Evolutionary conservation across 441 rosid genomes (phyloP).

Genomic region (Pelargonium australe): DNA sequence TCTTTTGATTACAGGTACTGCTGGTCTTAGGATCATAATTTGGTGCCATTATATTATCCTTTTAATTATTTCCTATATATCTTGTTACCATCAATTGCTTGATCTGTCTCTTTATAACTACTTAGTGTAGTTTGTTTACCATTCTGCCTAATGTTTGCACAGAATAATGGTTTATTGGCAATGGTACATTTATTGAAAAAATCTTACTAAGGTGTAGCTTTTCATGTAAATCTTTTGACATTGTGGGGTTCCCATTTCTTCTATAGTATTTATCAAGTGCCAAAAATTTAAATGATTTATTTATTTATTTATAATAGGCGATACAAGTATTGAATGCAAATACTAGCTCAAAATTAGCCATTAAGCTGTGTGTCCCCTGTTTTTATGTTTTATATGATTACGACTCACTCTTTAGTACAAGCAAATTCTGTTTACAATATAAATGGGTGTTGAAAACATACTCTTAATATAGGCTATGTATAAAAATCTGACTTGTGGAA

Average conservation of each 20-base stretch:
- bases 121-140: not conserved
- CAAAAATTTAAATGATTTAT: too few relatives aligned
- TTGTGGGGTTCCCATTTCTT: not conserved
- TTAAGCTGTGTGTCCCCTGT: not conserved
- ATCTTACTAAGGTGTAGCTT: not conserved
- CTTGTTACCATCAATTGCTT: conserved; percentile 6
- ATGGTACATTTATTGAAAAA: not conserved
- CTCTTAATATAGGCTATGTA: conserved; percentile 2
- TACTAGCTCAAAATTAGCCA: not conserved
- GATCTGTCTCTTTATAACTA: not conserved
- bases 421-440: not conserved
- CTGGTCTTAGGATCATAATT: conserved; percentile 18
- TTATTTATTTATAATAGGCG: not conserved
- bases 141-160: not conserved
- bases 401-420: too few relatives aligned
- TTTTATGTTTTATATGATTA: too few relatives aligned
- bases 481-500: not conserved
- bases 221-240: not conserved
- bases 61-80: not conserved
- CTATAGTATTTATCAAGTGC: too few relatives aligned
- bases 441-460: not conserved
- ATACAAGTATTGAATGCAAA: not conserved
- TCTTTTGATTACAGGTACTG: conserved; percentile 90
- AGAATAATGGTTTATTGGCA: not conserved
- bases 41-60: not conserved